Percentiles rank a stretch among this genome's conserved stretches.
Evolutionary conservation across 805 yeast genomes (phyloP).

Genomic region (Starmerella bacillaris): DNA sequence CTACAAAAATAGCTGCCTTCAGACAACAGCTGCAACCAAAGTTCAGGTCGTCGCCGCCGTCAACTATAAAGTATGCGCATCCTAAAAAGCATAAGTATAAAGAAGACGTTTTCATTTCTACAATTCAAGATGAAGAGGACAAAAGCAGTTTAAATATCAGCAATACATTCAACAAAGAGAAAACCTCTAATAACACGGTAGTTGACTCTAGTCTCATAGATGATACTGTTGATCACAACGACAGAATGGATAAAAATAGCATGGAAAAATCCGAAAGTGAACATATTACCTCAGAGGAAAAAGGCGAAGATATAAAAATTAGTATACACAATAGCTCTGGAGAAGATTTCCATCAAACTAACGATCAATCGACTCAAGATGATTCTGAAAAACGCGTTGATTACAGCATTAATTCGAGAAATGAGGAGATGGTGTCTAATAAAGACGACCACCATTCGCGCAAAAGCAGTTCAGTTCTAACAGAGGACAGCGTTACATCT

Average conservation of each 20-base stretch:
- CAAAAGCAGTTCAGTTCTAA: background rate
- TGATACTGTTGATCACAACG: too few relatives aligned
- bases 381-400: background rate
- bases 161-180: background rate
- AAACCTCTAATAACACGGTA: background rate
- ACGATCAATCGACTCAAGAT: background rate
- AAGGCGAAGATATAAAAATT: too few relatives aligned
- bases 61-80: background rate
- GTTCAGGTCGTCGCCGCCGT: slow-evolving; percentile 1
- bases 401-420: background rate
- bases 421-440: background rate
- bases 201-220: background rate
- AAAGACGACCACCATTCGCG: background rate
- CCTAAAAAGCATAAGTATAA: background rate
- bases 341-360: too few relatives aligned
- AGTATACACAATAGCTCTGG: too few relatives aligned
- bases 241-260: too few relatives aligned
- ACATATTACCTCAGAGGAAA: background rate
- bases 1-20: background rate
- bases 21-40: background rate
- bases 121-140: background rate
- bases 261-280: background rate
- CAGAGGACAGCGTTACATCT: too few relatives aligned
- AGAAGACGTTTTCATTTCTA: background rate
- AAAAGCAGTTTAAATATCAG: background rate